Evolutionary conservation across 208 protist genomes (phyloP), one percentile per base, ranked within the genome.

Genomic region (Phytomonas sp.): DNA sequence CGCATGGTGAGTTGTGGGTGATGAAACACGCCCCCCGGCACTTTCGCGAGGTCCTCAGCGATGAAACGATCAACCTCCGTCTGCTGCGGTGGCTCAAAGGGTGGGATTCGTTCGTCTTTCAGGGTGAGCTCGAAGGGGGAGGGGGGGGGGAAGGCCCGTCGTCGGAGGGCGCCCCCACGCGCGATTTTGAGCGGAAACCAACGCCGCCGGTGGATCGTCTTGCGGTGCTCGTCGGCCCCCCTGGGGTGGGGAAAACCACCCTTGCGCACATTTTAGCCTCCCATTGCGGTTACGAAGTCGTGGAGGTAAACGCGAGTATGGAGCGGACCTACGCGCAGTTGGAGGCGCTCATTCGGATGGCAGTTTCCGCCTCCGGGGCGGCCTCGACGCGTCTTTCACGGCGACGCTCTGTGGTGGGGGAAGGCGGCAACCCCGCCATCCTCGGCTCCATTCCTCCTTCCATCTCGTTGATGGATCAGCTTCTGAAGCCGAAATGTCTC

Each of bases 231-330:
- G 85, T 85, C 0, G 97, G 97, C 0, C 94, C 97, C 26, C 97
- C 98, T 0, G 98, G 97, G 28, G 75, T 97, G 13, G 98, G 98
- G 26, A 99, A 99, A 80, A 99, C 97, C 28, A 98, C 97, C 0
- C 79, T 99, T 5, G 96, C 91, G 15, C 93, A 98, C 66, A 89
- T 99, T 7, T 68, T 98, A 6, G 97, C 96, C 9, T 70, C 82
- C 36, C 91, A 98, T 65, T 96, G 93, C 69, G 96, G 96, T 1
- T 99, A 98, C 76, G 82, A 92, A 62, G 74, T 89, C 63, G 70
- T 98, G 13, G 97, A 99, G 71, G 89, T 99, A 51, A 99, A 99
- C 77, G 98, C 98, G 60, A 96, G 89, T 56, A 83, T 92, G 17
- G 93, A 98, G 70, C 80, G 95, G 61, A 96, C 85, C 30, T 73